A percentile compares a stretch with the other conserved stretches of the same genome.
Evolutionary conservation across 2,329 filamentous ascomycete genomes (phyloP).

Genomic region (Fusarium lyarnte): DNA sequence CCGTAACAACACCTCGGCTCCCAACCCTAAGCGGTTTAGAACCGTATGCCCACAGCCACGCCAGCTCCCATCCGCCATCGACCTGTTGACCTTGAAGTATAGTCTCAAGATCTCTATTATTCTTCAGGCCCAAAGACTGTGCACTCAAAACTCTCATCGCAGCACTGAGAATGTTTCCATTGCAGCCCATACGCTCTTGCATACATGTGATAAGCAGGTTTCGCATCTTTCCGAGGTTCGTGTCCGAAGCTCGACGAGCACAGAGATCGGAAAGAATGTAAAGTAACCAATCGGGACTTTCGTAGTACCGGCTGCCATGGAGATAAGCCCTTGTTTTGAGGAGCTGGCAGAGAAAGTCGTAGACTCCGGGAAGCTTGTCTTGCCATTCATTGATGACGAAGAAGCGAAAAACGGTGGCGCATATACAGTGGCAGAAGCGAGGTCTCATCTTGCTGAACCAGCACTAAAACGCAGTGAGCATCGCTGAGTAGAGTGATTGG

Average conservation of each 20-base stretch:
- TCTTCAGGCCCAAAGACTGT: background rate
- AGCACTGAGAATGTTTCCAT: background rate
- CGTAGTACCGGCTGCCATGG: slow-evolving; percentile 9
- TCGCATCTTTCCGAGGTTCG: background rate
- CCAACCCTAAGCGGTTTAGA: background rate
- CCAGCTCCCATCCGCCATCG: slow-evolving; percentile 1
- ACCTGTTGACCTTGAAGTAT: background rate
- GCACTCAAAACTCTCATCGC: background rate
- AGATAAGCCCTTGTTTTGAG: slow-evolving; percentile 3
- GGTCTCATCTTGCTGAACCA: background rate
- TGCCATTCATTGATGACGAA: background rate
- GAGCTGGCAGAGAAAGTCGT: background rate
- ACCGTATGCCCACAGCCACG: background rate
- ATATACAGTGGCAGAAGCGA: slow-evolving; percentile 2
- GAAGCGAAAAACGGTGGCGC: slow-evolving; percentile 13
- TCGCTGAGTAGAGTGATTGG: accelerated
- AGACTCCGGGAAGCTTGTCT: background rate
- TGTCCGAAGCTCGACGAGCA: background rate
- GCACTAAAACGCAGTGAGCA: background rate
- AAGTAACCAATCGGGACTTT: slow-evolving; percentile 3
- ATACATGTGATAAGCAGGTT: background rate
- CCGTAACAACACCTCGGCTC: background rate
- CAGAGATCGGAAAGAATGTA: background rate
- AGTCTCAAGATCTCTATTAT: background rate
- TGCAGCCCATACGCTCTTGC: background rate